Conservation (phyloP, 768 basidiomycete species). For the Pleurotus giganteus region DNA sequence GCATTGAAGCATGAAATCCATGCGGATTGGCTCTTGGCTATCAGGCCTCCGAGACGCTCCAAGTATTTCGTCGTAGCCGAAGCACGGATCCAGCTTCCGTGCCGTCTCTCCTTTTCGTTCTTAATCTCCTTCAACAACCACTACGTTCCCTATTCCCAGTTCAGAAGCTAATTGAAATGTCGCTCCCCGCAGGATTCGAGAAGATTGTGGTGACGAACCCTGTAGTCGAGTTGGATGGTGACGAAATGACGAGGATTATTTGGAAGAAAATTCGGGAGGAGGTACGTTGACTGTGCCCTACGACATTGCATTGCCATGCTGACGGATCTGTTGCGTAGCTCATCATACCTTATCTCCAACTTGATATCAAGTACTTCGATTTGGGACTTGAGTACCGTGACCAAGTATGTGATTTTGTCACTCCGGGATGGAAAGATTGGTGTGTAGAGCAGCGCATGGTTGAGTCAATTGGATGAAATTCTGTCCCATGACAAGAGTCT, state of each 20-base stretch:
- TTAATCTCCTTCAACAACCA: neutral
- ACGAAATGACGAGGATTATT: slow-evolving; percentile 99
- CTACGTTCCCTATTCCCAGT: neutral
- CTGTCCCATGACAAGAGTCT: too few species aligned
- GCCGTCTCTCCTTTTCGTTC: neutral
- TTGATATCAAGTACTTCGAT: slow-evolving; percentile 98
- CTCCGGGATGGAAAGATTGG: too few species aligned
- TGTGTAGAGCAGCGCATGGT: too few species aligned
- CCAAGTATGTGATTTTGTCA: slow-evolving; percentile 61
- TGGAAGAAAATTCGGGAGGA: slow-evolving; percentile 98
- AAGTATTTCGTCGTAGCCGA: neutral
- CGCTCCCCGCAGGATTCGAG: slow-evolving; percentile 23
- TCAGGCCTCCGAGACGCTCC: neutral
- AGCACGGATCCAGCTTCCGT: neutral
- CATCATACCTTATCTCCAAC: slow-evolving; percentile 90
- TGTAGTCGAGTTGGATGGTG: slow-evolving; percentile 93
- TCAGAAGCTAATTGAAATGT: neutral
- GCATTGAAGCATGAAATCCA: neutral
- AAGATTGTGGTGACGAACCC: slow-evolving; percentile 87
- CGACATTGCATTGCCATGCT: too few species aligned
- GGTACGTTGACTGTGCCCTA: slow-evolving; percentile 42
- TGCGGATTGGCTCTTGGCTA: too few species aligned
- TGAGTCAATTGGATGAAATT: too few species aligned
- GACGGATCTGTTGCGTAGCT: too few species aligned
- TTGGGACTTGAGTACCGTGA: slow-evolving; percentile 95